phyloP scores from a whole-genome alignment of 2,329 filamentous ascomycete species.

The Venturiaceae sp. region DNA sequence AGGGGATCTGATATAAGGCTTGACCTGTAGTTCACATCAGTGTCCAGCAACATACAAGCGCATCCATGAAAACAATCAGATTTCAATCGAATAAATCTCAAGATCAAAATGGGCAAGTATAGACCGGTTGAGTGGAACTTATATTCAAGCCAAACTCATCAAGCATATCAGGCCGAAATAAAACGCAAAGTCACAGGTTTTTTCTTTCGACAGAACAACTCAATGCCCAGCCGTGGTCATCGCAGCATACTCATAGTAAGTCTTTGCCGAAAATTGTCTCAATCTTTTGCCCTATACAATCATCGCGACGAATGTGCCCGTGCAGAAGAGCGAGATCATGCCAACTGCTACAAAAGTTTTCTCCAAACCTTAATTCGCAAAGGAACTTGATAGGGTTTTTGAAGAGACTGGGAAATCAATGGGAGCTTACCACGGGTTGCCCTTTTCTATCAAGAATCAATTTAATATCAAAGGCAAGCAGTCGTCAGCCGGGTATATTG shows the following conservation, averaged over 20 bases:
- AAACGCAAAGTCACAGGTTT: too few species aligned
- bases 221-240: neutral
- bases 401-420: conserved; percentile 16
- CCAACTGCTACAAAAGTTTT: neutral
- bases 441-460: conserved; percentile 43
- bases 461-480: conserved; percentile 38
- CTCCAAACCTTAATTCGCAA: conserved; percentile 15
- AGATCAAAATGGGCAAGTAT: too few species aligned
- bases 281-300: neutral
- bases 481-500: conserved; percentile 39
- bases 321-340: neutral
- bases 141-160: too few species aligned
- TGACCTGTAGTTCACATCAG: too few species aligned
- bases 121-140: too few species aligned
- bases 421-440: conserved; percentile 41
- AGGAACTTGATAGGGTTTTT: conserved; percentile 17
- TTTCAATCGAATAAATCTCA: too few species aligned
- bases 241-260: neutral
- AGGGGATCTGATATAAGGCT: too few species aligned
- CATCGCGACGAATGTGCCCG: neutral
- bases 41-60: too few species aligned
- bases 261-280: neutral
- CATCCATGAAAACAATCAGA: too few species aligned
- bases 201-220: neutral
- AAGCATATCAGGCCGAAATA: too few species aligned